Conservation (phyloP, 2,329 filamentous ascomycete genomes). For the Hypoxylon sp. region DNA sequence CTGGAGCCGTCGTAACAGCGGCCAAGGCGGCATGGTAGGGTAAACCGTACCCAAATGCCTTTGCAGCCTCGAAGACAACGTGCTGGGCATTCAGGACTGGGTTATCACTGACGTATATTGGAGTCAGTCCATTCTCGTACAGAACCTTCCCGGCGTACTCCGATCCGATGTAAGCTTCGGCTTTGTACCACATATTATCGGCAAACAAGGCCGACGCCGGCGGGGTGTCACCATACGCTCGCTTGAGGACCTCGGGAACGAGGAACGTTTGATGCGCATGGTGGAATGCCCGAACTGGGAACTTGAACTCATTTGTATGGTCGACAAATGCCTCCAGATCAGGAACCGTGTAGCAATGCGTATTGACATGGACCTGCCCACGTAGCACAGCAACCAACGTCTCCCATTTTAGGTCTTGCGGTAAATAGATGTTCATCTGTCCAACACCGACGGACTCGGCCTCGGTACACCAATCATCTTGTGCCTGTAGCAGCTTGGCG, state of each 20-base stretch:
- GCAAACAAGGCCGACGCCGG: constrained; percentile 75
- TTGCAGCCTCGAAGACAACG: constrained; percentile 74
- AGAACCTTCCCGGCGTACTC: constrained; percentile 76
- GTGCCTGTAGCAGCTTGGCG: constrained; percentile 65
- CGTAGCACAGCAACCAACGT: constrained; percentile 72
- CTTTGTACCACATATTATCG: constrained; percentile 80
- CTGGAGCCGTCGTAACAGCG: constrained; percentile 70
- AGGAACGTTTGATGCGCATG: constrained; percentile 77
- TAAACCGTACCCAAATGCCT: constrained; percentile 70
- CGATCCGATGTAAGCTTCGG: constrained; percentile 73
- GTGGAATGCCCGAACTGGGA: constrained; percentile 75
- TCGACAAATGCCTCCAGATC: constrained; percentile 78
- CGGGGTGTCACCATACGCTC: constrained; percentile 66
- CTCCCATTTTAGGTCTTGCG: constrained; percentile 74
- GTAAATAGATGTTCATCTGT: constrained; percentile 69
- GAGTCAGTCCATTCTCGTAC: constrained; percentile 73
- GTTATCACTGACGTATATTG: constrained; percentile 79
- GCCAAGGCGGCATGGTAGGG: constrained; percentile 72
- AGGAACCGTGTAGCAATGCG: constrained; percentile 78
- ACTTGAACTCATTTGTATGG: constrained; percentile 79
- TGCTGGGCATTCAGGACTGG: constrained; percentile 78
- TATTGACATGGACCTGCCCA: constrained; percentile 77
- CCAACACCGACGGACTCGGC: constrained; percentile 65
- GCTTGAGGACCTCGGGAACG: constrained; percentile 73
- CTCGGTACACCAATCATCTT: constrained; percentile 76